phyloP scores from a whole-genome alignment of 257 asterid genomes.

The Fraxinus cuspidata region DNA sequence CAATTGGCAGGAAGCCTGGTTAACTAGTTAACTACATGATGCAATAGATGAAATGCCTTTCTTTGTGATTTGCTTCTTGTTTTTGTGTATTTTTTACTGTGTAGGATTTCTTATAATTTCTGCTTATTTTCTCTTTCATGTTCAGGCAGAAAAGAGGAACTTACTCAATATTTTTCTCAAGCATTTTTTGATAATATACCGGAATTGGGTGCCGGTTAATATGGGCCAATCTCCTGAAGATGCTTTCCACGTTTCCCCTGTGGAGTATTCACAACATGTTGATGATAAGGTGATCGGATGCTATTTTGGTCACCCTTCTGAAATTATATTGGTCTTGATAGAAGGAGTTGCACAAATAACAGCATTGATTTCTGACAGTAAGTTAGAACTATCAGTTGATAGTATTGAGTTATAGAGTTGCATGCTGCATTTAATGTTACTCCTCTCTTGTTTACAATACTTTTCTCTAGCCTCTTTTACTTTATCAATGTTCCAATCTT shows the following conservation, averaged over 20 bases:
- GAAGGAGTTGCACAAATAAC: conserved; percentile 65
- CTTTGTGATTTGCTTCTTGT: conserved; percentile 26
- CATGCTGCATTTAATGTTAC: not conserved
- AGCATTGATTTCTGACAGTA: conserved; percentile 63
- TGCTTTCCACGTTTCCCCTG: conserved; percentile 31
- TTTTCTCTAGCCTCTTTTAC: conserved; percentile 11
- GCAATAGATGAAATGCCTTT: conserved; percentile 21
- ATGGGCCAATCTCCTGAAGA: conserved; percentile 52
- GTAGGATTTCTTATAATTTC: conserved; percentile 22
- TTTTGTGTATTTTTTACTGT: conserved; percentile 18
- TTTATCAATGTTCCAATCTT: conserved; percentile 16
- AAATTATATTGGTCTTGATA: conserved; percentile 53
- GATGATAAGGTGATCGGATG: conserved; percentile 79
- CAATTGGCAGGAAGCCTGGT: not conserved
- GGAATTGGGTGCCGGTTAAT: conserved; percentile 75
- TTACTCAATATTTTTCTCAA: conserved; percentile 65
- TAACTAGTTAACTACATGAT: conserved; percentile 27
- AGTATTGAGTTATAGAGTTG: conserved; percentile 19
- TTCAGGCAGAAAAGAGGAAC: conserved; percentile 81
- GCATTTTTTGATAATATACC: conserved; percentile 71
- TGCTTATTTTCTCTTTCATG: conserved; percentile 25
- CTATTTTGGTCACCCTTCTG: conserved; percentile 87
- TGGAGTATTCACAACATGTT: conserved; percentile 38
- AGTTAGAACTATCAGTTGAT: conserved; percentile 47
- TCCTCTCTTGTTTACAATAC: not conserved